phyloP scores from a whole-genome alignment of 2,329 filamentous ascomycete genomes.

The Chaetomiaceae sp. region DNA sequence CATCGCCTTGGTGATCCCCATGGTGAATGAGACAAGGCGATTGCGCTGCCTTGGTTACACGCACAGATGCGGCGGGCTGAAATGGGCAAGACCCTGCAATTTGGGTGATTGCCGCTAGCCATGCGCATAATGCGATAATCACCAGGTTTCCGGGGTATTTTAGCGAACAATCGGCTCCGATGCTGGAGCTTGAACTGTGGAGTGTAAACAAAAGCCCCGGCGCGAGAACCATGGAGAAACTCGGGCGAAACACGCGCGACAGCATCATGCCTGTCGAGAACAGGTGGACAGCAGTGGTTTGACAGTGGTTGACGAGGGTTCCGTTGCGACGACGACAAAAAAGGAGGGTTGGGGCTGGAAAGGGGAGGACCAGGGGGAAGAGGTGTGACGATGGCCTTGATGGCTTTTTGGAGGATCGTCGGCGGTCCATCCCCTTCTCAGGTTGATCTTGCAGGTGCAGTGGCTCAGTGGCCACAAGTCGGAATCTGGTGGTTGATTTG shows the following conservation, averaged over 20 bases:
- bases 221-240: no score
- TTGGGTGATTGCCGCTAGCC: constrained; percentile 1
- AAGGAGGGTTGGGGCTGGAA: neutral
- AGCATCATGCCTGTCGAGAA: neutral
- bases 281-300: no score
- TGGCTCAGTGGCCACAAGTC: neutral
- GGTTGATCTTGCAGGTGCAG: no score
- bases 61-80: constrained; percentile 17
- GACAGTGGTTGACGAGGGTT: neutral
- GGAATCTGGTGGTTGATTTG: constrained; percentile 17
- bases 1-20: constrained; percentile 7
- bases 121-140: constrained; percentile 22
- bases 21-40: constrained; percentile 1
- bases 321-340: no score
- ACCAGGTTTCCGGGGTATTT: constrained; percentile 17
- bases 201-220: constrained; percentile 20
- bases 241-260: constrained; percentile 1
- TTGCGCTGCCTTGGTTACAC: constrained; percentile 3
- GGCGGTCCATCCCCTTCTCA: constrained; percentile 1
- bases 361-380: constrained; percentile 7
- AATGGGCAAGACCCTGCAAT: constrained; percentile 20
- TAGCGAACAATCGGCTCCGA: constrained; percentile 1
- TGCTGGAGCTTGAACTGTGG: no score
- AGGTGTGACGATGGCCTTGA: neutral
- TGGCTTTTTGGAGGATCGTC: constrained; percentile 17